Evolutionary conservation across 768 basidiomycete species (phyloP).

Genomic region (Rhodotorula graminis): DNA sequence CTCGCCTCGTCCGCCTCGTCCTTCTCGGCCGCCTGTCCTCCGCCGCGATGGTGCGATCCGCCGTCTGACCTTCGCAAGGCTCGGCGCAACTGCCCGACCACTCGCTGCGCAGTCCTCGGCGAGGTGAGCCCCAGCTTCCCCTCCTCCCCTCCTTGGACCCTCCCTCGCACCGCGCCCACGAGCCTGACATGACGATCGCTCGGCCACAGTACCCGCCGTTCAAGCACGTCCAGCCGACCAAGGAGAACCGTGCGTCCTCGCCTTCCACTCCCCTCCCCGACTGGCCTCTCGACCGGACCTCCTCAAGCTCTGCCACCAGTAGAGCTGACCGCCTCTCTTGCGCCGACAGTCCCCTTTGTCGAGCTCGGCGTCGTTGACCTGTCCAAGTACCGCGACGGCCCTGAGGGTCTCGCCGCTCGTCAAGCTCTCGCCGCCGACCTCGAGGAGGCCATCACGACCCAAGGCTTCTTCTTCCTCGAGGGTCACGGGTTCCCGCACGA

Average conservation of each 20-base stretch:
- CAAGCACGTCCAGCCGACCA: slow-evolving; percentile 18
- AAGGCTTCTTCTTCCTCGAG: slow-evolving; percentile 31
- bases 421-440: neutral
- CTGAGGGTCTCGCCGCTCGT: neutral
- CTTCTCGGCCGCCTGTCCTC: too few relatives aligned
- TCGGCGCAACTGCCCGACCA: too few relatives aligned
- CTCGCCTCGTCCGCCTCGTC: too few relatives aligned
- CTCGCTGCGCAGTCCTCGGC: too few relatives aligned
- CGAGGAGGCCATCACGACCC: slow-evolving; percentile 7
- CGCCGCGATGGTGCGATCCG: too few relatives aligned
- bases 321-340: neutral
- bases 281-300: too few relatives aligned
- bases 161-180: too few relatives aligned
- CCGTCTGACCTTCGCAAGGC: too few relatives aligned
- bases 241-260: slow-evolving; percentile 6
- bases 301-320: neutral
- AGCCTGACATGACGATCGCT: neutral
- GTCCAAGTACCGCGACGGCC: neutral
- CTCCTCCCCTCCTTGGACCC: neutral
- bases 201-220: slow-evolving; percentile 11
- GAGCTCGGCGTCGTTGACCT: slow-evolving; percentile 18
- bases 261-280: neutral
- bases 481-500: slow-evolving; percentile 11
- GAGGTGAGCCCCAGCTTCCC: too few relatives aligned
- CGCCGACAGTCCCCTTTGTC: slow-evolving; percentile 5